These are phyloP conservation scores for Micromonas commoda DNA, from an alignment of 139 green algal species.

Conservation along the genomic window DNA sequence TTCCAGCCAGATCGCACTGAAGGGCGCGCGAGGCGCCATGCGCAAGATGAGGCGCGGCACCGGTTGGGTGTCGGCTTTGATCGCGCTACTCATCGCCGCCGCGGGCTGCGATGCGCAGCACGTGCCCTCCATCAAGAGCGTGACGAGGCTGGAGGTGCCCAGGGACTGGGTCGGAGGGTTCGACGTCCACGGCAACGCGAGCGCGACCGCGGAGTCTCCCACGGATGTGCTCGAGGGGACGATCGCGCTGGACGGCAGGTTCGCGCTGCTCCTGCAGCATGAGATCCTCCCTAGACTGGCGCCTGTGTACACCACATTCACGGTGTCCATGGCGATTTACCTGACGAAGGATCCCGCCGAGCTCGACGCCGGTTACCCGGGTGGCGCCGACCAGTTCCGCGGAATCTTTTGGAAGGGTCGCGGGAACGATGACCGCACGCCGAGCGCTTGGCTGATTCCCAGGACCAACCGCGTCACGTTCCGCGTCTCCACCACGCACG, in stretches of 20 bases:
- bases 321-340: neutral
- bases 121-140: no score
- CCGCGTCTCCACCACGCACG: neutral
- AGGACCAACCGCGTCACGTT: neutral
- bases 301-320: neutral
- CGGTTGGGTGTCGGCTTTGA: no score
- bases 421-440: constrained; percentile 2
- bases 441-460: constrained; percentile 2
- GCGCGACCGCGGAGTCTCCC: neutral
- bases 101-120: no score
- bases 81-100: no score
- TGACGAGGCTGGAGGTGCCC: no score
- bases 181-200: neutral
- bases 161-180: no score
- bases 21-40: no score
- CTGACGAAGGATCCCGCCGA: neutral
- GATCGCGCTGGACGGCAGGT: neutral
- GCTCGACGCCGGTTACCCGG: neutral
- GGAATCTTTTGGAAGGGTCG: constrained; percentile 13
- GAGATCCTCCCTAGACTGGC: neutral
- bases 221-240: neutral
- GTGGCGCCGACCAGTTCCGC: neutral
- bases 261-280: neutral
- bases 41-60: no score
- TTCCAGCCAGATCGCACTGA: no score